phyloP scores from a whole-genome alignment of 2,329 filamentous ascomycete genomes.

The Myriosclerotinia scirpicola region DNA sequence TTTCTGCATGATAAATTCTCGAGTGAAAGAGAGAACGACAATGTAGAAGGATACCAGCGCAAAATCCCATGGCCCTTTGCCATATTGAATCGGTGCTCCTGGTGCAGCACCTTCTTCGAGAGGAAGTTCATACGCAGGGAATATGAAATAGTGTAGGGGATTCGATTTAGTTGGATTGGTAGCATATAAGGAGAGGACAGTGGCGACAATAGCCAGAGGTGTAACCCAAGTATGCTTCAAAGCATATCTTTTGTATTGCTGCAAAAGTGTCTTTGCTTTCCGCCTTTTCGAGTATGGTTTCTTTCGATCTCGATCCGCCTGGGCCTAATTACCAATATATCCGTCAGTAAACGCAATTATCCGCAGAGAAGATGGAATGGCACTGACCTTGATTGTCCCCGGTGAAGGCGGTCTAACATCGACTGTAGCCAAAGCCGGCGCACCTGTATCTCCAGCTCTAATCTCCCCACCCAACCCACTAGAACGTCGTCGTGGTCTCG shows the following conservation, averaged over 20 bases:
- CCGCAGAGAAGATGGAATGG: not conserved
- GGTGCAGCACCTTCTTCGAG: conserved; percentile 43
- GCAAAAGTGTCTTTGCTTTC: conserved; percentile 44
- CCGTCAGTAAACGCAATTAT: not conserved
- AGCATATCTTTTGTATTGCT: conserved; percentile 47
- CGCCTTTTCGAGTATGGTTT: conserved; percentile 41
- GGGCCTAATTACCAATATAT: conserved; percentile 25
- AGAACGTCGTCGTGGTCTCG: conserved; percentile 45
- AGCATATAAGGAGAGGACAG: conserved; percentile 67
- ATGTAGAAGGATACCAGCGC: conserved; percentile 89
- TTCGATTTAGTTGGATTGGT: conserved; percentile 76
- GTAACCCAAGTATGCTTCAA: conserved; percentile 60
- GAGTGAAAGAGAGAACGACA: conserved; percentile 84
- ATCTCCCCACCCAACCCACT: conserved; percentile 53
- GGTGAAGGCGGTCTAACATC: conserved; percentile 37
- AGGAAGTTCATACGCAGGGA: conserved; percentile 81
- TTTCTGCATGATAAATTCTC: conserved; percentile 94
- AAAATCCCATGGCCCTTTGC: conserved; percentile 81
- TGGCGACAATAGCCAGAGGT: conserved; percentile 65
- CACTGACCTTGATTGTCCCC: conserved; percentile 34
- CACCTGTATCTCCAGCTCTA: conserved; percentile 51
- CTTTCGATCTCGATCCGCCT: conserved; percentile 38
- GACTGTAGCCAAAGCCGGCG: conserved; percentile 50
- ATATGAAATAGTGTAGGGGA: conserved; percentile 77
- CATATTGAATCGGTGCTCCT: conserved; percentile 65